Conservation (phyloP, 495 filamentous ascomycete genomes). For the Neurospora sp. region DNA sequence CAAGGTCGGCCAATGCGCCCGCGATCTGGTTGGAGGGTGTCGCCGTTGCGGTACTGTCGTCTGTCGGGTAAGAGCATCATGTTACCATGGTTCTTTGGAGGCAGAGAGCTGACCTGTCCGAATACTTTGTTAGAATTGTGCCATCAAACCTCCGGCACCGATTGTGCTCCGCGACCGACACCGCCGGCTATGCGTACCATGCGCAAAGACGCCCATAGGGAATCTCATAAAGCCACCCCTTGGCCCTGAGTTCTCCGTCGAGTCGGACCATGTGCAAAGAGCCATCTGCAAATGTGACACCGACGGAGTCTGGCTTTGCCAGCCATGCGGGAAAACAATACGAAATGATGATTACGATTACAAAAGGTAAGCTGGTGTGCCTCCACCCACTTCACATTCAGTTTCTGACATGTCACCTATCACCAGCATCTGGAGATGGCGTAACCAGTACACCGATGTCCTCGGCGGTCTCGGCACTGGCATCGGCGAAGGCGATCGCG, state of each 20-base stretch:
- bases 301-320: conserved; percentile 66
- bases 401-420: neutral
- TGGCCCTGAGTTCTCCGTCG: conserved; percentile 15
- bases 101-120: neutral
- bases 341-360: conserved; percentile 64
- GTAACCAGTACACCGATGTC: conserved; percentile 69
- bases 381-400: too few relatives aligned
- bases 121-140: conserved; percentile 59
- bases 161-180: conserved; percentile 55
- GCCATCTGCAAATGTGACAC: conserved; percentile 58
- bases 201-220: conserved; percentile 54
- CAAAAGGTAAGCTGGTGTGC: conserved; percentile 28
- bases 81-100: neutral
- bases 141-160: conserved; percentile 59
- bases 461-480: conserved; percentile 76
- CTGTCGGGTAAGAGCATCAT: conserved; percentile 54
- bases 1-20: conserved; percentile 64
- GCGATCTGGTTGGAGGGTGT: conserved; percentile 77
- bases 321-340: conserved; percentile 62
- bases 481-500: conserved; percentile 78
- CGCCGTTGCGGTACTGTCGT: conserved; percentile 64
- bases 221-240: conserved; percentile 25
- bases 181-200: conserved; percentile 67
- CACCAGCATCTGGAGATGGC: conserved; percentile 75
- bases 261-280: conserved; percentile 38